Base-by-base conservation (phyloP, 2,329 filamentous ascomycete genomes). In the Phyllosticta citriasiana region DNA sequence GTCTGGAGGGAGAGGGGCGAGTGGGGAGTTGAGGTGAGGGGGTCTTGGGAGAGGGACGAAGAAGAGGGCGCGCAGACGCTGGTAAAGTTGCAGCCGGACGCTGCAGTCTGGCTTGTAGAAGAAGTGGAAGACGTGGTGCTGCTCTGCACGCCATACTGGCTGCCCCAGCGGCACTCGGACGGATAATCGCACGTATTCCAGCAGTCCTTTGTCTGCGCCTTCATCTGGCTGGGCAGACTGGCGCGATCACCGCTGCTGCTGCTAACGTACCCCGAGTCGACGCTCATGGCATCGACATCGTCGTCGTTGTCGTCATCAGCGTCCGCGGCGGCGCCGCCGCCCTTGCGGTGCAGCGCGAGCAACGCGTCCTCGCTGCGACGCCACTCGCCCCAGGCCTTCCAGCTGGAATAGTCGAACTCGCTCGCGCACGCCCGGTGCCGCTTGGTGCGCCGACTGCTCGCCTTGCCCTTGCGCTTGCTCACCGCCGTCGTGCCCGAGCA, bases 381-480 rank as follows among this genome's bases (percentile, higher is more conserved):
- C 80, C 80, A 82, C 3, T 69, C 65, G 2, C 76, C 76, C 72
- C 75, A 78, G 0, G 66, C 64, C 60, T 78, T 77, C 81, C 81
- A 83, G 0, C 78, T 77, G 5, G 69, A 62, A 60, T 82, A 83
- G 66, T 83, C 80, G 60, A 83, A 83, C 59, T 81, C 78, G 51
- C 74, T 77, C 0, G 69, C 69, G 63, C 81, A 83, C 6, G 78
- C 76, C 10, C 58, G 53, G 58, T 60, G 58, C 53, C 52, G 55
- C 53, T 55, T 60, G 25, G 53, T 35, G 53, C 25, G 54, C 27
- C 27, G 40, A 16, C 14, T 14, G 14, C 40, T 47, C 40, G 40
- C 40, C 50, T 71, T 68, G 53, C 76, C 73, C 53, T 70, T 68
- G 53, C 70, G 62, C 51, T 68, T 26, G 33, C 74, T 75, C 19